Conservation (phyloP, 176 grass and related monocot species). For the Musa troglodytarum region DNA sequence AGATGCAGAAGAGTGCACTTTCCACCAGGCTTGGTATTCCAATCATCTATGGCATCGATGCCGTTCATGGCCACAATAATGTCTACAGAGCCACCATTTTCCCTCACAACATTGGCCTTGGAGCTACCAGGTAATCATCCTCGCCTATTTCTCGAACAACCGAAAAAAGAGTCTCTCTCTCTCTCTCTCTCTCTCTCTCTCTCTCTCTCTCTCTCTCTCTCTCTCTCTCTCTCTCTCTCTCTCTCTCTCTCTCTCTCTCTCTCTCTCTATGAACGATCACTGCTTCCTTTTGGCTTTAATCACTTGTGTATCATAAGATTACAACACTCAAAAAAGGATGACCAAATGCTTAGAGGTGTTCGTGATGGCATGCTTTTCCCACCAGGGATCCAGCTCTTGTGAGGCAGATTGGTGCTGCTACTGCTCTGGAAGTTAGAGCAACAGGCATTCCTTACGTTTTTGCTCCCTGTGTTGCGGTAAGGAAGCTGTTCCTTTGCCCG, state of each 20-base stretch:
- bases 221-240: too few relatives aligned
- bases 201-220: too few relatives aligned
- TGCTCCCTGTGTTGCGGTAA: slow-evolving; percentile 65
- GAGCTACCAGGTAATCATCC: slow-evolving; percentile 48
- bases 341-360: too few relatives aligned
- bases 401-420: slow-evolving; percentile 59
- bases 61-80: slow-evolving; percentile 72
- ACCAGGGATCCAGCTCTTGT: slow-evolving; percentile 51
- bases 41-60: slow-evolving; percentile 66
- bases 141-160: too few relatives aligned
- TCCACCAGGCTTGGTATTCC: slow-evolving; percentile 70
- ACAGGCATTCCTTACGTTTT: slow-evolving; percentile 71
- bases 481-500: background rate
- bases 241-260: too few relatives aligned
- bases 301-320: too few relatives aligned
- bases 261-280: too few relatives aligned
- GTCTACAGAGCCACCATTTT: slow-evolving; percentile 66
- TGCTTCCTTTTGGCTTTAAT: too few relatives aligned
- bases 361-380: background rate
- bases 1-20: slow-evolving; percentile 54
- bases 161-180: too few relatives aligned
- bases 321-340: too few relatives aligned
- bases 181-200: too few relatives aligned
- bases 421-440: slow-evolving; percentile 75
- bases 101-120: slow-evolving; percentile 69